These are phyloP conservation scores for Metarhizium sp. DNA, from an alignment of 2,329 filamentous ascomycete species.

Conservation along the genomic window DNA sequence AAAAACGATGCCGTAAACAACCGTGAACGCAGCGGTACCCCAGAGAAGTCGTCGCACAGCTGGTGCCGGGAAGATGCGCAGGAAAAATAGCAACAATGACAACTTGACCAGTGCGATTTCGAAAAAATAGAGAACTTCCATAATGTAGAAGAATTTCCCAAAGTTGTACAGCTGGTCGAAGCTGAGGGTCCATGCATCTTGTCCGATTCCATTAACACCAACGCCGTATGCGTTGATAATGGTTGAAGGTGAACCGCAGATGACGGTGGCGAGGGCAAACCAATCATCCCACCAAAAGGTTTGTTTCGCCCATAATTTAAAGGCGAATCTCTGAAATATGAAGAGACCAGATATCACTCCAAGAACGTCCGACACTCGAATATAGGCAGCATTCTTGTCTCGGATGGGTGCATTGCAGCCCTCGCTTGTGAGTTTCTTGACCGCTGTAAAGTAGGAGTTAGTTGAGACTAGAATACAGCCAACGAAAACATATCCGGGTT, in stretches of 20 bases:
- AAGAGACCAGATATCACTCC: conserved; percentile 22
- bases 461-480: neutral
- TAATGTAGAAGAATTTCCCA: conserved; percentile 16
- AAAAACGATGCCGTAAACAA: conserved; percentile 19
- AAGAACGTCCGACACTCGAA: conserved; percentile 8
- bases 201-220: conserved; percentile 16
- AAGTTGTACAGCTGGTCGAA: conserved; percentile 11
- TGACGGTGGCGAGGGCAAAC: conserved; percentile 12
- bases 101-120: conserved; percentile 22
- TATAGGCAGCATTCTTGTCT: conserved; percentile 8
- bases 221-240: conserved; percentile 13
- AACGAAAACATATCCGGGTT: no score
- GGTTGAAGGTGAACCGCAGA: conserved; percentile 12
- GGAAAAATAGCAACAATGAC: conserved; percentile 30
- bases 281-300: conserved; percentile 19
- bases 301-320: conserved; percentile 17
- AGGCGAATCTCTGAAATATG: conserved; percentile 22
- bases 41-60: conserved; percentile 21
- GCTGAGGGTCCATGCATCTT: conserved; percentile 18
- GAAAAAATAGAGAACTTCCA: conserved; percentile 24
- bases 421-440: conserved; percentile 8
- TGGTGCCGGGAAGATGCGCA: conserved; percentile 26
- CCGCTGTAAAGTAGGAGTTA: neutral
- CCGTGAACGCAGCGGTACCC: conserved; percentile 19
- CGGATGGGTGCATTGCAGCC: conserved; percentile 6